Evolutionary conservation across 2,329 filamentous ascomycete genomes (phyloP).

Genomic region (Ambrosiella cleistominuta): DNA sequence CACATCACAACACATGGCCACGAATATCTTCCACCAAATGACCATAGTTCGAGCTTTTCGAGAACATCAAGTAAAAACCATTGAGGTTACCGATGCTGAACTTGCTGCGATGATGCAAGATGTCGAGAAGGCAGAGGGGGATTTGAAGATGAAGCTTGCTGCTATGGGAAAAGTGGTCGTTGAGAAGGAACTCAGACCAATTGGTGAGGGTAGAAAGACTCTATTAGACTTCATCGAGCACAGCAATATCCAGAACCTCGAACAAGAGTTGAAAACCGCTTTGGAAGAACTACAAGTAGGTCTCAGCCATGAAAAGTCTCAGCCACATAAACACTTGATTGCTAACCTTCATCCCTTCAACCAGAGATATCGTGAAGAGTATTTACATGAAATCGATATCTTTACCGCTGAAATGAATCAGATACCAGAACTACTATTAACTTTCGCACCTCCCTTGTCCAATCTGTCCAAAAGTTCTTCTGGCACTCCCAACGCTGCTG

Average conservation of each 20-base stretch:
- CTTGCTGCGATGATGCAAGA: slow-evolving; percentile 43
- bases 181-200: slow-evolving; percentile 43
- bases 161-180: slow-evolving; percentile 47
- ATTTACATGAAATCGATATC: slow-evolving; percentile 55
- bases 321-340: not conserved
- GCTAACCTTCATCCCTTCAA: slow-evolving; percentile 13
- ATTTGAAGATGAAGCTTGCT: slow-evolving; percentile 48
- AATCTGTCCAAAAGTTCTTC: not conserved
- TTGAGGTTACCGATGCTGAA: slow-evolving; percentile 39
- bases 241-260: slow-evolving; percentile 46
- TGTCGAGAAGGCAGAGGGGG: slow-evolving; percentile 48
- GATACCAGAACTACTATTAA: slow-evolving; percentile 39
- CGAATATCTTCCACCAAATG: slow-evolving; percentile 40
- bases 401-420: slow-evolving; percentile 59
- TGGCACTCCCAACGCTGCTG: slow-evolving; percentile 11
- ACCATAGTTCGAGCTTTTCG: slow-evolving; percentile 34
- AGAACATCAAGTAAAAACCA: slow-evolving; percentile 33
- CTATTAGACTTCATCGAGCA: slow-evolving; percentile 66
- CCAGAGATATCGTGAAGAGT: slow-evolving; percentile 44
- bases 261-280: slow-evolving; percentile 48
- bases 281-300: slow-evolving; percentile 52
- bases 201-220: slow-evolving; percentile 39
- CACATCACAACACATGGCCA: slow-evolving; percentile 48
- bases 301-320: not conserved
- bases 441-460: slow-evolving; percentile 6